Evolutionary conservation across 2,329 filamentous ascomycete species (phyloP), one percentile per base, ranked within the genome.

Genomic region (Penicillium sp.): DNA sequence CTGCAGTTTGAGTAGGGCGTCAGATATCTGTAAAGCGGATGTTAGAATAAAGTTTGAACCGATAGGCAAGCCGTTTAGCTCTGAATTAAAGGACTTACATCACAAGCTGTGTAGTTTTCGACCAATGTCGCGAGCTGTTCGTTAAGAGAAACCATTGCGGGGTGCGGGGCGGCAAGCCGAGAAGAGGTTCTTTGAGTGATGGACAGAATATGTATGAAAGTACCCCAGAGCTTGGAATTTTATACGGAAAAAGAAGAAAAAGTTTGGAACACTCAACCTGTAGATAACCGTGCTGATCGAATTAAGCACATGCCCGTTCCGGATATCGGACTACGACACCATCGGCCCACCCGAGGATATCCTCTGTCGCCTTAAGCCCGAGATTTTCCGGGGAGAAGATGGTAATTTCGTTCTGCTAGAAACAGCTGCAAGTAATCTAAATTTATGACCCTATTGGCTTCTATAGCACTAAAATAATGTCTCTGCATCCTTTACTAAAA

Each of bases 1-100:
- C 57, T 87, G 82, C 48, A 92, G 80, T 67, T 88, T 90, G 54
- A 90, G 80, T 2, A 92, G 81, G 6, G 88, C 88, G 71, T 92
- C 89, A 11, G 89, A 90, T 58, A 91, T 78, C 80, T 90, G 29
- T 5, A 5, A 14, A 39, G 8, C 6, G 9, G 14, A 16, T 22
- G 9, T 47, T 29, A 13, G n/a, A 26, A 24, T 13, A 47, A 48
- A 24, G 27, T 10, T 29, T 39, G 16, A 10, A 27, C 3, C 41
- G 5, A 14, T 22, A 41, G 8, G 7, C 22, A 22, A 10, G 4
- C 1, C 0, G 8, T 22, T n/a, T 7, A 21, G 13, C 16, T 27
- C 5, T 14, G 1, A 14, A 50, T 10, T 11, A 37, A 13, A 11
- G 21, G 27, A 26, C 53, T 21, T 68, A 79, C 77, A 73, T 79